A percentile compares a stretch with the other conserved stretches of the same genome.
These are phyloP conservation scores for Suhomyces emberorum DNA, from an alignment of 805 yeast genomes.

Conservation along the genomic window DNA sequence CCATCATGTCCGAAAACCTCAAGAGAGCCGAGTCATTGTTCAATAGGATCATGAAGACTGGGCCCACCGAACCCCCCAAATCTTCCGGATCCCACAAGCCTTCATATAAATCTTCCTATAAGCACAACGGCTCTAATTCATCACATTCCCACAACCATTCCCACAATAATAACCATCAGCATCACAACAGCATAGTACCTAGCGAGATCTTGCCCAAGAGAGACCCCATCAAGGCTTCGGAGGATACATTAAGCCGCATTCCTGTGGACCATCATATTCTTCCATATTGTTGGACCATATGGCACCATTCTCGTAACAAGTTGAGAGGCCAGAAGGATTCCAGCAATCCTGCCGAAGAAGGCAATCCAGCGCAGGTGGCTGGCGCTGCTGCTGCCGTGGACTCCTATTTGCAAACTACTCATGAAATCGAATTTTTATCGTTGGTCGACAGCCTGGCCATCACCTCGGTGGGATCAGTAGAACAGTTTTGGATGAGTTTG, in stretches of 20 bases:
- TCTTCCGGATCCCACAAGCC: conserved; percentile 4
- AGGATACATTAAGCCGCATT: conserved; percentile 24
- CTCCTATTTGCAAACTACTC: conserved; percentile 45
- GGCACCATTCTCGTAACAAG: conserved; percentile 43
- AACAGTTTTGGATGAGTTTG: conserved; percentile 51
- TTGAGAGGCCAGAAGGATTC: conserved; percentile 16
- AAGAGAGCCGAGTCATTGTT: conserved; percentile 46
- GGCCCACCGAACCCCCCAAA: conserved; percentile 10
- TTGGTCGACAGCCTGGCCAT: conserved; percentile 11
- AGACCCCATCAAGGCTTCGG: conserved; percentile 35
- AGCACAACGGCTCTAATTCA: conserved; percentile 1
- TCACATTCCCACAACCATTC: background rate
- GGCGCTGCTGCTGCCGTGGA: conserved; percentile 30
- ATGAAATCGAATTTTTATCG: conserved; percentile 34
- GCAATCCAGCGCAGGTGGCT: conserved; percentile 9
- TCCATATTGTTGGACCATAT: conserved; percentile 48
- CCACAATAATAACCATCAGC: conserved; percentile 10
- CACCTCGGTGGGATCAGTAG: conserved; percentile 42
- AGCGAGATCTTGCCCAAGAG: conserved; percentile 28
- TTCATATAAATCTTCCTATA: conserved; percentile 5
- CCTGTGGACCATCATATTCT: conserved; percentile 36
- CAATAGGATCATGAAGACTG: conserved; percentile 43
- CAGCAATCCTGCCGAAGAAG: conserved; percentile 12
- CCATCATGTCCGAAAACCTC: conserved; percentile 41
- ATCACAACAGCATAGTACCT: conserved; percentile 6